Conservation (phyloP, 176 grass and related monocot genomes). For the Triticum monococcum region DNA sequence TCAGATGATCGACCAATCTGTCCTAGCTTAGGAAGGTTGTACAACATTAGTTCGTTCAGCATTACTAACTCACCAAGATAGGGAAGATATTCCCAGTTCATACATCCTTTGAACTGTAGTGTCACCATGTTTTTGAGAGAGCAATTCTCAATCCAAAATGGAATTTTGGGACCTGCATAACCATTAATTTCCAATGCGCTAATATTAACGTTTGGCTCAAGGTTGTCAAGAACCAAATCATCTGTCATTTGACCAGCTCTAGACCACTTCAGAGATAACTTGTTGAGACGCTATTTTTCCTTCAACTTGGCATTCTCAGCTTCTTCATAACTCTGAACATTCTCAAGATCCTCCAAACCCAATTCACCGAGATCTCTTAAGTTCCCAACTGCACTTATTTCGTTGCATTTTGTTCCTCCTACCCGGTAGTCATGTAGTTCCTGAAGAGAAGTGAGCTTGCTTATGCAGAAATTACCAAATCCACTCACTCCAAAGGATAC, state of each 20-base stretch:
- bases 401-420: background rate
- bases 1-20: background rate
- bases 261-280: background rate
- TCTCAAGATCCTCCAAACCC: background rate
- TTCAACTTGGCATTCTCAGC: constrained; percentile 2
- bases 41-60: background rate
- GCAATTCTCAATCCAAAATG: background rate
- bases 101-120: background rate
- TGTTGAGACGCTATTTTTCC: background rate
- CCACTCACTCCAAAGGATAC: background rate
- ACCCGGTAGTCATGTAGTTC: background rate
- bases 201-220: background rate
- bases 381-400: background rate
- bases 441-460: constrained; percentile 3
- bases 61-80: background rate
- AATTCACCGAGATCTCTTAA: background rate
- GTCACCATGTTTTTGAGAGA: background rate
- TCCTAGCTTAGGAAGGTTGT: background rate
- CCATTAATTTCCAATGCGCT: background rate
- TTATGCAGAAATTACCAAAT: background rate
- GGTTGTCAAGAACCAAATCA: background rate
- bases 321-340: background rate
- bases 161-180: background rate
- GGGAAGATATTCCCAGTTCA: background rate
- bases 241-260: background rate